These are phyloP conservation scores for Cutaneotrichosporon curvatum DNA, from an alignment of 1,284 basidiomycete species.

Conservation along the genomic window DNA sequence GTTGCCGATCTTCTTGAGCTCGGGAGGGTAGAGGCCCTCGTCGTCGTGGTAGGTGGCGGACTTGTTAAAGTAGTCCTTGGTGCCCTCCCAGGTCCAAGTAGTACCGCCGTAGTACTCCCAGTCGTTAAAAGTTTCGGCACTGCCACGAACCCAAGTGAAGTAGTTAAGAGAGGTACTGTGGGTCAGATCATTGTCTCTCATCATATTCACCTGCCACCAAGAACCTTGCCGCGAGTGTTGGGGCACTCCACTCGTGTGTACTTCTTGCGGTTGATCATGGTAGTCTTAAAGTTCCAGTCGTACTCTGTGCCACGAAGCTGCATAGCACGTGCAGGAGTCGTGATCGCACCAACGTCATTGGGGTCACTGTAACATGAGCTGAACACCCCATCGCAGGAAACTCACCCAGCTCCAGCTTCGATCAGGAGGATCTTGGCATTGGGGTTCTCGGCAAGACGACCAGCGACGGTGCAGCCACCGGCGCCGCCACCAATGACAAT, in stretches of 20 bases:
- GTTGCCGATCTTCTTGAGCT: constrained; percentile 3
- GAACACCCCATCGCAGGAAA: no score
- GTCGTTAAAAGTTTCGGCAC: constrained; percentile 55
- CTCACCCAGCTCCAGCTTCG: constrained; percentile 50
- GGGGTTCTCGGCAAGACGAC: constrained; percentile 53
- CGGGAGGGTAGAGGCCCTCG: constrained; percentile 4
- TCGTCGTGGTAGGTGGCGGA: constrained; percentile 8
- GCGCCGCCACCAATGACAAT: constrained; percentile 57
- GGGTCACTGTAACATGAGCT: constrained; percentile 50
- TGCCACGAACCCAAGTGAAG: constrained; percentile 55
- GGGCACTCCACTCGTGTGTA: constrained; percentile 14
- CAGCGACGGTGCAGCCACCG: constrained; percentile 55
- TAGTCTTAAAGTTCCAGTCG: constrained; percentile 15
- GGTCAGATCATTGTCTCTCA: no score
- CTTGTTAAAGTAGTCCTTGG: constrained; percentile 17
- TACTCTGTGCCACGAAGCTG: constrained; percentile 34
- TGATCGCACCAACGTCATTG: constrained; percentile 51
- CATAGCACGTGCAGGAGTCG: constrained; percentile 50
- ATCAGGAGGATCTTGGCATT: constrained; percentile 53
- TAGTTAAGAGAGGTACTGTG: constrained; percentile 61
- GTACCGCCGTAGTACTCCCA: constrained; percentile 31
- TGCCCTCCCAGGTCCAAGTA: constrained; percentile 6
- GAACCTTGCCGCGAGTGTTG: constrained; percentile 50
- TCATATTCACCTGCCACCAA: constrained; percentile 57
- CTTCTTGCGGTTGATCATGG: constrained; percentile 12